Conservation (phyloP, 371 early-diverging fungal species). For the Nematocida sp. region DNA sequence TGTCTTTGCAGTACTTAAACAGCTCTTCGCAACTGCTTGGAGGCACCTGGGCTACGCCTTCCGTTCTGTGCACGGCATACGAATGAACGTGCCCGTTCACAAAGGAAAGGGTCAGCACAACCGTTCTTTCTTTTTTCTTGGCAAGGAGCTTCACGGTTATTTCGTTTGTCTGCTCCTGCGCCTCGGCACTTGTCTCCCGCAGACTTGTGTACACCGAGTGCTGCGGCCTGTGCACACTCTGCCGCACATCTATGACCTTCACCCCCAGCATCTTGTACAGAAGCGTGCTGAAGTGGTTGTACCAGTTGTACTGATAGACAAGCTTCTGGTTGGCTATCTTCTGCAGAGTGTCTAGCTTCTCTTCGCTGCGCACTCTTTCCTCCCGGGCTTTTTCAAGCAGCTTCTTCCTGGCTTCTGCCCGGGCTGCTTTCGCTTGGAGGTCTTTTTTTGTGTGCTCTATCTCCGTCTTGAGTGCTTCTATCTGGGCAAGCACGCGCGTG, state of each 20-base stretch:
- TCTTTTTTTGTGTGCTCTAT: constrained; percentile 9
- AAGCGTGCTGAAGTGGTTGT: constrained; percentile 31
- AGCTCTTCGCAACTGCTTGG: constrained; percentile 5
- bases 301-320: constrained; percentile 46
- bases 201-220: constrained; percentile 18
- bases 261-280: constrained; percentile 14
- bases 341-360: constrained; percentile 1
- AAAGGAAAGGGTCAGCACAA: constrained; percentile 20
- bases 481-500: neutral
- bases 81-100: constrained; percentile 11
- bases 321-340: constrained; percentile 37
- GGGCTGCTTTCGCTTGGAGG: neutral
- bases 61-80: constrained; percentile 12
- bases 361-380: neutral
- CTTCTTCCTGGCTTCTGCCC: neutral
- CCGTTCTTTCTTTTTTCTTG: constrained; percentile 2
- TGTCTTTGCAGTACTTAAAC: constrained; percentile 37
- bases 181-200: neutral
- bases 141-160: constrained; percentile 30
- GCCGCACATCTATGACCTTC: constrained; percentile 32
- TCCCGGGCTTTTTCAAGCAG: neutral
- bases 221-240: constrained; percentile 13
- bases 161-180: constrained; percentile 11
- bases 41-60: neutral
- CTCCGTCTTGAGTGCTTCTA: neutral